These are phyloP conservation scores for Rubroboletus satanas DNA, from an alignment of 768 basidiomycete species.

Conservation along the genomic window DNA sequence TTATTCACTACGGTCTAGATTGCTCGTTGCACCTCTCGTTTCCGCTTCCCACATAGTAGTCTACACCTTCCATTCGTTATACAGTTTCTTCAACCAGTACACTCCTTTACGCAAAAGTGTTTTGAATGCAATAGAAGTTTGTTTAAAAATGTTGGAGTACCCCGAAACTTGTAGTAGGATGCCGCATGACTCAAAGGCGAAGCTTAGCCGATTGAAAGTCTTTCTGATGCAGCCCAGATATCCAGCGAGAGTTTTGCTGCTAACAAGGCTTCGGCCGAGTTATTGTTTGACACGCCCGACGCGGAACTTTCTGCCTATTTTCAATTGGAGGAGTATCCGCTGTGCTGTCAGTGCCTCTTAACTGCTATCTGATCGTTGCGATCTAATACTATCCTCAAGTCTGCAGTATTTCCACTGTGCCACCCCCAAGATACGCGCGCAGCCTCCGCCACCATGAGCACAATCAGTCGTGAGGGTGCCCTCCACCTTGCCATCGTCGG, in stretches of 20 bases:
- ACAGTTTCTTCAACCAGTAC: conserved; percentile 23
- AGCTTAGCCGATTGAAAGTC: neutral
- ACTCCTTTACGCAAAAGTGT: conserved; percentile 21
- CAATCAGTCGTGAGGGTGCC: conserved; percentile 24
- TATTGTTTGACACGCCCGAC: neutral
- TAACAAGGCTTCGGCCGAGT: conserved; percentile 11
- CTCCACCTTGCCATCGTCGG: conserved; percentile 77
- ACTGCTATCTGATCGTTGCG: conserved; percentile 5
- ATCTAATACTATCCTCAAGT: conserved; percentile 7
- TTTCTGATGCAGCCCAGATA: conserved; percentile 1
- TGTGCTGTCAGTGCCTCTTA: conserved; percentile 2
- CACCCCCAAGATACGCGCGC: conserved; percentile 1
- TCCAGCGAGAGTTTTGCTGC: neutral
- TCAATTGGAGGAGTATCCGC: neutral
- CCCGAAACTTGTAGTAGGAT: neutral
- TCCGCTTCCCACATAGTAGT: conserved; percentile 15
- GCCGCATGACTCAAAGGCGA: no score
- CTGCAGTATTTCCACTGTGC: neutral
- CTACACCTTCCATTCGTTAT: conserved; percentile 25
- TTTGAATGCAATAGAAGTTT: conserved; percentile 26
- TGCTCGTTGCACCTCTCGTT: conserved; percentile 16
- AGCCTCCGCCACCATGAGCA: conserved; percentile 12
- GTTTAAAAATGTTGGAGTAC: neutral
- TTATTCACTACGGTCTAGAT: conserved; percentile 16
- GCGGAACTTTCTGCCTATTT: neutral